These are phyloP conservation scores for Clarireedia hainanense DNA, from an alignment of 2,329 filamentous ascomycete species.

Conservation along the genomic window DNA sequence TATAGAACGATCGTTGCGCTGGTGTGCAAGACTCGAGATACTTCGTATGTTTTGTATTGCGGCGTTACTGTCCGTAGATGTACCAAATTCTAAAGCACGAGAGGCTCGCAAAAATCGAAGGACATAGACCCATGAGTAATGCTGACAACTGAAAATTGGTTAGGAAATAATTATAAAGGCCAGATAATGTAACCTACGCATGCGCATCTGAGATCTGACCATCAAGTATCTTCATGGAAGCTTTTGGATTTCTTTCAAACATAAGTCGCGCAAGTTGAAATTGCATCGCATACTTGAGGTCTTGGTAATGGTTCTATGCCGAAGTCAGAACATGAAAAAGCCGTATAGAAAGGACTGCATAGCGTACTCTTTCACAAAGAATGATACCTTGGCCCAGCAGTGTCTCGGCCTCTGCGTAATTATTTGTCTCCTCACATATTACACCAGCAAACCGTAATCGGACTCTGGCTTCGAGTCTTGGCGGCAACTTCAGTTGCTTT, in stretches of 20 bases:
- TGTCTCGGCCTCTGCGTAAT: conserved; percentile 65
- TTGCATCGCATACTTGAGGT: conserved; percentile 71
- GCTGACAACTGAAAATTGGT: conserved; percentile 41
- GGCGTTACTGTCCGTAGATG: conserved; percentile 52
- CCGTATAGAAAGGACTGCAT: conserved; percentile 17
- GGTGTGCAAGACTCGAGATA: conserved; percentile 51
- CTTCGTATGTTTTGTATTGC: conserved; percentile 61
- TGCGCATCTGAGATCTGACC: conserved; percentile 60
- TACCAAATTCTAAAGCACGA: conserved; percentile 55
- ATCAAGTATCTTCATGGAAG: conserved; percentile 65
- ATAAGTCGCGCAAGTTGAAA: conserved; percentile 64
- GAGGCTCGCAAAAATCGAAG: conserved; percentile 68
- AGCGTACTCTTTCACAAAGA: conserved; percentile 54
- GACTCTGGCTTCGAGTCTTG: conserved; percentile 61
- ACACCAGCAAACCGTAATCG: conserved; percentile 65
- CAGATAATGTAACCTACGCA: conserved; percentile 39
- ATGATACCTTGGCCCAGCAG: conserved; percentile 63
- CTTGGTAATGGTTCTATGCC: conserved; percentile 45
- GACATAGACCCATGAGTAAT: conserved; percentile 67
- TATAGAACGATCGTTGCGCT: conserved; percentile 54
- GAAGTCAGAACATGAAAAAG: not conserved
- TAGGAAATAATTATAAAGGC: not conserved
- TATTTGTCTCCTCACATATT: conserved; percentile 66
- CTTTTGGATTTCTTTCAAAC: conserved; percentile 63
- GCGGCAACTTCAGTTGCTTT: conserved; percentile 50